These are phyloP conservation scores for Exserohilum rostratum DNA, from an alignment of 2,329 filamentous ascomycete species.

Conservation along the genomic window DNA sequence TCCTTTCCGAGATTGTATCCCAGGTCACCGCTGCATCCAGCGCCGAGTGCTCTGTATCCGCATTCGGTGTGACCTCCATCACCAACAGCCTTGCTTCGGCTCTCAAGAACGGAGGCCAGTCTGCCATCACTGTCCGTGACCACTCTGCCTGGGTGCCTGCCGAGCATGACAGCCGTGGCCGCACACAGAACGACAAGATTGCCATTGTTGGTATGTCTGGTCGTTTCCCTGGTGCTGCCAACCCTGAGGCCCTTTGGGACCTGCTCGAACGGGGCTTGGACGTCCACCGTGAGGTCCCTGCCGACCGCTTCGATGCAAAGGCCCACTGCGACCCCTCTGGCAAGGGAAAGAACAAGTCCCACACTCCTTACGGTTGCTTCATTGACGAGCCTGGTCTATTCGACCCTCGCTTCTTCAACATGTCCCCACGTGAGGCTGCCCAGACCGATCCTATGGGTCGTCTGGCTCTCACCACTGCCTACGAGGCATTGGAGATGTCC, in stretches of 20 bases:
- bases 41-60: conserved; percentile 53
- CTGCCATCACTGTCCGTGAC: conserved; percentile 52
- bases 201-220: conserved; percentile 86
- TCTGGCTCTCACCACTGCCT: conserved; percentile 75
- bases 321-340: conserved; percentile 74
- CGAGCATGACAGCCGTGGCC: conserved; percentile 45
- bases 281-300: conserved; percentile 70
- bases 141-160: conserved; percentile 52
- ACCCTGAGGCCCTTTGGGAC: conserved; percentile 75
- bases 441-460: conserved; percentile 84
- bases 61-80: conserved; percentile 60
- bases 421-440: conserved; percentile 79
- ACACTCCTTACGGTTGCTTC: conserved; percentile 78
- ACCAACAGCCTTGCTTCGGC: conserved; percentile 62
- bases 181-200: conserved; percentile 69
- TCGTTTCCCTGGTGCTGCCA: conserved; percentile 75
- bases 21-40: conserved; percentile 53
- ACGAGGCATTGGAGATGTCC: conserved; percentile 81
- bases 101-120: conserved; percentile 58
- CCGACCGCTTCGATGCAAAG: conserved; percentile 75
- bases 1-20: conserved; percentile 56
- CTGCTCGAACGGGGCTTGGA: conserved; percentile 76
- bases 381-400: conserved; percentile 78
- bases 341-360: conserved; percentile 76
- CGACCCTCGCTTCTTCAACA: conserved; percentile 85